A percentile compares a stretch with the other conserved stretches of the same genome.
Evolutionary conservation across 1,139 yeast genomes (phyloP).

Genomic region (Scheffersomyces quercinus): DNA sequence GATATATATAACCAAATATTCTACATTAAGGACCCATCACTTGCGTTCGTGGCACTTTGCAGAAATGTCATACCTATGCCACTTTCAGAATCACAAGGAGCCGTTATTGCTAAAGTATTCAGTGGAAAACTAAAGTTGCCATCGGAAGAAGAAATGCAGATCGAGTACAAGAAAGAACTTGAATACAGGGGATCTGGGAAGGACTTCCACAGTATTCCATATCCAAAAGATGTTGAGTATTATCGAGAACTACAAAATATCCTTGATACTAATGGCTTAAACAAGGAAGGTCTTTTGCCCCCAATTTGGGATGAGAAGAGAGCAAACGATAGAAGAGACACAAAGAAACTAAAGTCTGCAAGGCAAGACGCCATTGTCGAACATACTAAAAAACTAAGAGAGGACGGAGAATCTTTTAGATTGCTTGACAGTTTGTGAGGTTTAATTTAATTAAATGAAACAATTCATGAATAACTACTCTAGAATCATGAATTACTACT

Average conservation of each 20-base stretch:
- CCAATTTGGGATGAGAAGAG: conserved; percentile 25
- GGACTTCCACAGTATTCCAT: conserved; percentile 27
- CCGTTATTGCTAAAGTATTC: conserved; percentile 42
- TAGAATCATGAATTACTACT: no score
- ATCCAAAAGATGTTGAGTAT: conserved; percentile 34
- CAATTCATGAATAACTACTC: no score
- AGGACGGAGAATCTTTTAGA: conserved; percentile 14
- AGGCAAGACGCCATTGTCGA: conserved; percentile 19
- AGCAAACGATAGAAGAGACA: conserved; percentile 16
- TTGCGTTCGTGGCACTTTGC: conserved; percentile 38
- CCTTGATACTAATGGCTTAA: conserved; percentile 17
- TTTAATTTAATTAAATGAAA: no score
- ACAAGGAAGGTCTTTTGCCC: conserved; percentile 25
- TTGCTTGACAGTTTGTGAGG: conserved; percentile 1
- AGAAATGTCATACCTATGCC: conserved; percentile 50
- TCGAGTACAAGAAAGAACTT: conserved; percentile 20
- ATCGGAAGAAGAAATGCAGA: conserved; percentile 27
- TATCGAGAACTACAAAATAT: conserved; percentile 23
- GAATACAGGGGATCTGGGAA: conserved; percentile 24
- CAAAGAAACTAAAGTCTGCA: conserved; percentile 19
- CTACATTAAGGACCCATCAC: conserved; percentile 45
- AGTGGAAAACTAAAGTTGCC: conserved; percentile 44
- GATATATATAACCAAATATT: conserved; percentile 45
- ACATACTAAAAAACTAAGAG: conserved; percentile 20
- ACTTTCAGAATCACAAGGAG: conserved; percentile 47